Evolutionary conservation across 2,329 filamentous ascomycete species (phyloP), one percentile per base, ranked within the genome.

Genomic region (Hansfordia pulvinata): DNA sequence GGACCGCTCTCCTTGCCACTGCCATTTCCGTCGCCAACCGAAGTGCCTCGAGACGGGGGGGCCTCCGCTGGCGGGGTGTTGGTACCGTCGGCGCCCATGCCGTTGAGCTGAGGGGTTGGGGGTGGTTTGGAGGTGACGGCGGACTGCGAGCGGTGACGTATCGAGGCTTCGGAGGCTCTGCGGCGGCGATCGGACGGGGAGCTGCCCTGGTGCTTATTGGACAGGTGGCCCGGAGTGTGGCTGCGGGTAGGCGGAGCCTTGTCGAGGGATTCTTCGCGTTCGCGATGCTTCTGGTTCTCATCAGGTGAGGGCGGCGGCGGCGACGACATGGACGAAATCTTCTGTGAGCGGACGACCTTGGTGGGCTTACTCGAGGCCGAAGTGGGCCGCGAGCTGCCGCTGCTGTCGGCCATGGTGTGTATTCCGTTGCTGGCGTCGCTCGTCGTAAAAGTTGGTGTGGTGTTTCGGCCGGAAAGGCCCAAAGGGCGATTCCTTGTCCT

Each of bases 161-260:
- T 56, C 23, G 64, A 52, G 19, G 64, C 49, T 29, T 72, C 66
- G 15, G 65, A 60, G 16, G 60, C 47, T 36, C 62, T 67, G 27
- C 58, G 56, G 31, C 60, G 57, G 32, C 54, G 54, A 29, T 60
- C 57, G 8, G 38, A 26, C 15, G n/a, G n/a, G n/a, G 37, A 34
- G 25, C 33, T 29, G 25, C 38, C 31, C 33, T 64, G 61, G 49
- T 64, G 70, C 52, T 66, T 73, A 36, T 64, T 62, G 9, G 71
- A 53, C 20, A 75, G 57, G 39, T 74, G 69, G 30, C 70, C 69
- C 2, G 70, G 70, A 2, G 70, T 76, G 44, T 76, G 70, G 42
- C 62, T 73, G 37, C 70, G 61, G 16, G 59, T 59, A 50, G 34
- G 47, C 28, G 45, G 41, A 11, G 42, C 41, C 29, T 43, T 50